Conservation (phyloP, 2,329 filamentous ascomycete genomes). For the Exophiala viscosa region DNA sequence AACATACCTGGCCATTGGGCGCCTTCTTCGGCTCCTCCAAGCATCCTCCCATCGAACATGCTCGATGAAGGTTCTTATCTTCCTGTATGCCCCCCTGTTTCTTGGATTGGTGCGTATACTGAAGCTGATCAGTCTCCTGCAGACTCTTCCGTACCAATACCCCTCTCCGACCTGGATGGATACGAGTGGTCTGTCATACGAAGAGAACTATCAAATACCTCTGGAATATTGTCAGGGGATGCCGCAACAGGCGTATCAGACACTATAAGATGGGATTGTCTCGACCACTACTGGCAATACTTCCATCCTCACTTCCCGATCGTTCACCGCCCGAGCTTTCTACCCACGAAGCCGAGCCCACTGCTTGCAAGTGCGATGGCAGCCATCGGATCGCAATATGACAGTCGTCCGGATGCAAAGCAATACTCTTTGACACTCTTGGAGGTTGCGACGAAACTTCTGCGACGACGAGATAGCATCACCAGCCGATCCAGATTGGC, state of each 20-base stretch:
- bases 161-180: conserved; percentile 40
- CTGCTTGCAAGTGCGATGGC: conserved; percentile 35
- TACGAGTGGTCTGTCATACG: conserved; percentile 37
- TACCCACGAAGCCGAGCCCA: conserved; percentile 33
- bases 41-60: conserved; percentile 25
- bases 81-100: conserved; percentile 27
- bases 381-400: conserved; percentile 37
- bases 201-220: conserved; percentile 36
- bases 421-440: conserved; percentile 34
- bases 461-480: conserved; percentile 32
- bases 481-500: conserved; percentile 34
- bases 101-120: conserved; percentile 25
- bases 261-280: conserved; percentile 37
- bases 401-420: conserved; percentile 34
- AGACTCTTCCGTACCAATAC: conserved; percentile 39
- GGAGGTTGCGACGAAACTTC: conserved; percentile 34
- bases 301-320: conserved; percentile 37
- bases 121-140: conserved; percentile 30
- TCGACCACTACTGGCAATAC: conserved; percentile 36
- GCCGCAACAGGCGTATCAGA: conserved; percentile 36
- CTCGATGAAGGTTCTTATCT: conserved; percentile 27
- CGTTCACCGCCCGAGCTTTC: conserved; percentile 34
- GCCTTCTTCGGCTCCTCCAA: conserved; percentile 26
- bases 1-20: conserved; percentile 25
- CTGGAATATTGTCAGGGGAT: conserved; percentile 33